Evolutionary conservation across 2,329 filamentous ascomycete genomes (phyloP), one percentile per base, ranked within the genome.

Genomic region (Xylariaceae sp.): DNA sequence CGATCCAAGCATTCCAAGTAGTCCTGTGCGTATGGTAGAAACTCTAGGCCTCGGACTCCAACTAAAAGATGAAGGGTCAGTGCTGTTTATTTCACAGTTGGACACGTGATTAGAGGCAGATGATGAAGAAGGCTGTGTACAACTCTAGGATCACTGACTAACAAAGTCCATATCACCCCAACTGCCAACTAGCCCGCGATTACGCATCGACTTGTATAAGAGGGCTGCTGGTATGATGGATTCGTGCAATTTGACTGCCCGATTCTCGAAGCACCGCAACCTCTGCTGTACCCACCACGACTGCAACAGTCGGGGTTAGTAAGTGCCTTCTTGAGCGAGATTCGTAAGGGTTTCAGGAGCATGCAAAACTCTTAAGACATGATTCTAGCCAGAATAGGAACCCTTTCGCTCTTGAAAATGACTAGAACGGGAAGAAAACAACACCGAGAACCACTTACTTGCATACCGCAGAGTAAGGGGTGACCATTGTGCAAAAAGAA

Each of bases 141-240:
- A 16, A 21, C 6, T 31, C 11, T 12, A 6, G 26, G 19, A n/a
- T 3, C n/a, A 54, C 58, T 58, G 2, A 61, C 58, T 14, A 40
- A 52, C 45, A 40, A 37, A 48, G 3, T 58, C 54, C 54, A 61
- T 61, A 41, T 58, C 45, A 4, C 3, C 2, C 58, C 58, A 61
- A 9, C 1, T 3, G 8, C 5, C 6, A 16, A 43, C 24, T 9
- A 58, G 19, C 2, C 16, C 24, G 6, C 11, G 2, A 9, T 5
- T 7, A 17, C 40, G 40, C 50, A 61, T 51, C 19, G 19, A 14
- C 14, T 46, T 14, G 24, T 61, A 58, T 45, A 58, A 36, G n/a
- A 54, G 19, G 17, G 45, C 40, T 9, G 54, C 54, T 21, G 58
- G 58, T 16, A 40, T 3, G 12, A 61, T 58, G 1, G 45, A 28